Percentiles rank a stretch among this genome's conserved stretches.
Conservation (phyloP, 371 early-diverging fungal species). For the Apophysomyces elegans region DNA sequence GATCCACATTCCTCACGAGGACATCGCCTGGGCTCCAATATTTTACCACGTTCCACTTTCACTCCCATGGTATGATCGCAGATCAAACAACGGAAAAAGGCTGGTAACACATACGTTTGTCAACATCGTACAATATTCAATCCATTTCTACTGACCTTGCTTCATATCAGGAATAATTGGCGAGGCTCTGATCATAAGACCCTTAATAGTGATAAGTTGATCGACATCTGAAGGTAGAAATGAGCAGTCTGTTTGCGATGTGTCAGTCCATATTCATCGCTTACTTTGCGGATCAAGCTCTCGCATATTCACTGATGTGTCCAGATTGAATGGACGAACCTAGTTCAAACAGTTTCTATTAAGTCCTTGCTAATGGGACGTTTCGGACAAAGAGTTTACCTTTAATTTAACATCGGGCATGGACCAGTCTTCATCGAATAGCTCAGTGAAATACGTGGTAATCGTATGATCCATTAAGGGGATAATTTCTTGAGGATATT, state of each 20-base stretch:
- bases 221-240: constrained; percentile 83
- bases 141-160: constrained; percentile 48
- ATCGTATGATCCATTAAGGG: constrained; percentile 94
- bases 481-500: constrained; percentile 99
- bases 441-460: constrained; percentile 78
- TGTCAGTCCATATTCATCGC: constrained; percentile 8
- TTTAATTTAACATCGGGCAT: constrained; percentile 39
- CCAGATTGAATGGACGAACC: constrained; percentile 94
- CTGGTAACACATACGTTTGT: constrained; percentile 33
- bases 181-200: constrained; percentile 94
- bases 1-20: constrained; percentile 78
- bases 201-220: constrained; percentile 95
- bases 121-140: not conserved
- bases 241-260: not conserved
- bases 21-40: constrained; percentile 94
- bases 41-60: constrained; percentile 90
- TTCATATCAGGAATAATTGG: constrained; percentile 97
- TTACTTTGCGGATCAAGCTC: constrained; percentile 89
- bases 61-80: constrained; percentile 87
- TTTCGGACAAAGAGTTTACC: not conserved
- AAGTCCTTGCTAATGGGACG: too few relatives aligned
- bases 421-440: constrained; percentile 65
- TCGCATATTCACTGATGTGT: constrained; percentile 84
- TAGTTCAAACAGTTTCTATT: constrained; percentile 26
- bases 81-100: constrained; percentile 89